Base-by-base conservation (phyloP, 805 yeast genomes). In the Hyphopichia homilentoma region DNA sequence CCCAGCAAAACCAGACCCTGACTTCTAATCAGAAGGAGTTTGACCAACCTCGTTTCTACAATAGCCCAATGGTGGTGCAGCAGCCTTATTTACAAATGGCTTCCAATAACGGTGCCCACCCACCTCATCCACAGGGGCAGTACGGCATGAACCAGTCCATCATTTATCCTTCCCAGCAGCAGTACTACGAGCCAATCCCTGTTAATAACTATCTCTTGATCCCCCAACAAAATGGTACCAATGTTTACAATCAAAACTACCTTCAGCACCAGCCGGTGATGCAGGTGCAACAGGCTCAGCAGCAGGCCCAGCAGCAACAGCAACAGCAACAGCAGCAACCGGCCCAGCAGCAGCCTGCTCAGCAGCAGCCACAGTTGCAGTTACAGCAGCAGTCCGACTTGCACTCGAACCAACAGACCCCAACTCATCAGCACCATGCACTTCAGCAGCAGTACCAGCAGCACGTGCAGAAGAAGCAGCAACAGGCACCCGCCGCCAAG, bases 131-230 rank as follows among this genome's bases (percentile, higher is more conserved):
- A 20, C 53, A 54, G 37, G 48, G 52, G 26, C 51, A 52, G 30
- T 46, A 48, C 24, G 49, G 48, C 36, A 44, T 31, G 9, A 27
- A 38, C 24, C 47, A 42, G 38, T 34, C 39, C 7, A 35, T 34
- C 27, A 7, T 8, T 8, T 20, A 20, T 20, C 22, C 22, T 8
- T 8, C 7, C 11, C 22, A 20, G 11, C 22, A 25, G 9, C 36
- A 34, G 15, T 37, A 18, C 31, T 40, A 33, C 25, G 46, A 39
- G 16, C 21, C 38, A 13, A 35, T 39, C n/a, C 52, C 53, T 4
- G 40, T 46, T 14, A 47, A 45, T 28, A 52, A 48, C 32, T 51
- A 51, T 34, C 34, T 51, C 21, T 32, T 52, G 34, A 45, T 52
- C 8, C 55, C 51, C 11, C 44, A 40, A 33, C 19, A 33, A 22